These are phyloP conservation scores for Hebeloma cylindrosporum DNA, from an alignment of 768 basidiomycete species.

Conservation along the genomic window DNA sequence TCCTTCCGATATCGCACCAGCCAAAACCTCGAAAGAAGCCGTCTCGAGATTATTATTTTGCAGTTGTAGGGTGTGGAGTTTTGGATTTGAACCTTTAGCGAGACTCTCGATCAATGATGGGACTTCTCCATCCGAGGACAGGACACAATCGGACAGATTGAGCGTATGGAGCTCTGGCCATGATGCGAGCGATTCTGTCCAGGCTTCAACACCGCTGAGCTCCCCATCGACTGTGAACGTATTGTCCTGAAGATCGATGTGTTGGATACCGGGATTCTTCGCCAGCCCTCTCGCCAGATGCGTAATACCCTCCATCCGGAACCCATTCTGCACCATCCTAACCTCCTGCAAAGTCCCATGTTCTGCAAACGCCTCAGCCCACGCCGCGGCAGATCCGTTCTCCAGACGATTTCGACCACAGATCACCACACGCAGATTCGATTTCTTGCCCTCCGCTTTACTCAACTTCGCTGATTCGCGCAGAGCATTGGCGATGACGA, in stretches of 20 bases:
- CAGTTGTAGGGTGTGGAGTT: slow-evolving; percentile 73
- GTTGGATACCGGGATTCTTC: slow-evolving; percentile 61
- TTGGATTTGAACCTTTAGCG: slow-evolving; percentile 66
- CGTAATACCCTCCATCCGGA: slow-evolving; percentile 87
- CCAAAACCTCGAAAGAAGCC: slow-evolving; percentile 64
- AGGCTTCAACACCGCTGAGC: slow-evolving; percentile 49
- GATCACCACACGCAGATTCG: slow-evolving; percentile 76
- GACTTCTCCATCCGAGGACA: slow-evolving; percentile 80
- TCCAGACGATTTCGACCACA: slow-evolving; percentile 98
- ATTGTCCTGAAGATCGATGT: slow-evolving; percentile 93
- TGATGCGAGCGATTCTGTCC: slow-evolving; percentile 62
- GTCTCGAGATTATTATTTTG: slow-evolving; percentile 92
- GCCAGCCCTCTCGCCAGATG: slow-evolving; percentile 75
- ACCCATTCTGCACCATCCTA: slow-evolving; percentile 97
- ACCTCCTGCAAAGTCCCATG: slow-evolving; percentile 83
- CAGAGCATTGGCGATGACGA: slow-evolving; percentile 82
- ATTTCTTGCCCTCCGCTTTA: slow-evolving; percentile 62
- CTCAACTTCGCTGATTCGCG: slow-evolving; percentile 69
- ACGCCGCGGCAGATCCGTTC: slow-evolving; percentile 78
- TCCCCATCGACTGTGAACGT: slow-evolving; percentile 68
- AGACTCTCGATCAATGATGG: slow-evolving; percentile 64
- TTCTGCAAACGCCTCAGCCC: slow-evolving; percentile 86
- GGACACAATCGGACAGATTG: slow-evolving; percentile 89
- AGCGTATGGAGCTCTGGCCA: slow-evolving; percentile 78
- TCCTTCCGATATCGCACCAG: slow-evolving; percentile 60